phyloP scores from a whole-genome alignment of 352 stramenopile genomes.

The Globisporangium cylindrosporum region DNA sequence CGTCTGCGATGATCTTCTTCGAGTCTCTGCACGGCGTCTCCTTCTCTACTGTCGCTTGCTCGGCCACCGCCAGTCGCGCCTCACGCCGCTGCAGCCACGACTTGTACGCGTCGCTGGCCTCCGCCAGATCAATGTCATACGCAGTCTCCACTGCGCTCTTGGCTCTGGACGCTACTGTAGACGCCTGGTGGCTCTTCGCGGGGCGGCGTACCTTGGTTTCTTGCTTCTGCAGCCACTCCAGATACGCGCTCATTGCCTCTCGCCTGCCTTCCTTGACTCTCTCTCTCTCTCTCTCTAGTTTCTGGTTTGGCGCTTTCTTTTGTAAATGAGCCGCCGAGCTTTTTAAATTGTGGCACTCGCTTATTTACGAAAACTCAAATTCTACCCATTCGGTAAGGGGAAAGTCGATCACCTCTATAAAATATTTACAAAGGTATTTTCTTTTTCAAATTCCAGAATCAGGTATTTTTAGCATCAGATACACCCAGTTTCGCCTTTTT shows the following conservation, averaged over 20 bases:
- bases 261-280: background rate
- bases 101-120: constrained; percentile 11
- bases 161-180: background rate
- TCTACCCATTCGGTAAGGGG: background rate
- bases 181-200: background rate
- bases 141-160: background rate
- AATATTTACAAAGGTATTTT: background rate
- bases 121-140: constrained; percentile 11
- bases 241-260: constrained; percentile 27
- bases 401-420: background rate
- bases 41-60: background rate
- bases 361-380: background rate
- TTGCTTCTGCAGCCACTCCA: constrained; percentile 41
- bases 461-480: background rate
- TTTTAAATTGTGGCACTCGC: background rate
- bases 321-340: background rate
- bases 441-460: background rate
- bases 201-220: constrained; percentile 27
- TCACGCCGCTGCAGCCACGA: constrained; percentile 13
- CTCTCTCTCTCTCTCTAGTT: background rate
- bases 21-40: constrained; percentile 3
- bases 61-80: background rate
- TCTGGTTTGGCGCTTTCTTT: constrained; percentile 2
- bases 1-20: constrained; percentile 8
- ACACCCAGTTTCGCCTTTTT: background rate